Evolutionary conservation across 106 monocot species (phyloP), one percentile per base, ranked within the genome.

Genomic region (Platanthera guangdongensis): DNA sequence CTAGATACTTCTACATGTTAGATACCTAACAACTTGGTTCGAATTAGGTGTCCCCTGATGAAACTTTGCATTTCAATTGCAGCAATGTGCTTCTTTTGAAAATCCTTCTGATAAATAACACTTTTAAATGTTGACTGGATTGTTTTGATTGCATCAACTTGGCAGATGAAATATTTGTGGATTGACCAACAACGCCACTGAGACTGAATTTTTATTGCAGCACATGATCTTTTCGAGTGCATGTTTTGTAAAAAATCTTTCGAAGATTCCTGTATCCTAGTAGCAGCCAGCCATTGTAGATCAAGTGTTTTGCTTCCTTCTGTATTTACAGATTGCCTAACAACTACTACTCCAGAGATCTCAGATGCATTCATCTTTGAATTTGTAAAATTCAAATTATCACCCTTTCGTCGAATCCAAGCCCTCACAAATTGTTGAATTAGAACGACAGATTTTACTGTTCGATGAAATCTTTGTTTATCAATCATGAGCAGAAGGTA

Each of bases 141-240:
- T n/a, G 30, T 16, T 76, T 59, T 63, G 50, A 78, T 69, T 62
- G 84, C 82, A 47, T 45, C 62, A 47, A 80, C 49, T 71, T 85
- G 80, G 21, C 6, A 54, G 16, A 78, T 25, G 55, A 78, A 83
- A 0, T 19, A 52, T n/a, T 63, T 87, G 72, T 78, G 72, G 13
- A 47, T 47, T 57, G 72, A 82, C 78, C 77, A 87, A 68, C 78
- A 22, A 63, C 83, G 90, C 87, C 90, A 90, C 74, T 60, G 63
- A 3, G 76, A 82, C 67, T 90, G 90, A 64, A 90, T 85, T 64
- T 59, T 74, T 53, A 77, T 71, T 51, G 85, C 83, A 77, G 87
- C 72, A 73, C 9, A 50, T 15, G 14, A 55, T 75, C 65, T 59
- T 15, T 76, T 72, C 14, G 50, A 50, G 52, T 76, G 55, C 9